Base-by-base conservation (phyloP, 2,329 filamentous ascomycete genomes). In the Aspergillus sp. region DNA sequence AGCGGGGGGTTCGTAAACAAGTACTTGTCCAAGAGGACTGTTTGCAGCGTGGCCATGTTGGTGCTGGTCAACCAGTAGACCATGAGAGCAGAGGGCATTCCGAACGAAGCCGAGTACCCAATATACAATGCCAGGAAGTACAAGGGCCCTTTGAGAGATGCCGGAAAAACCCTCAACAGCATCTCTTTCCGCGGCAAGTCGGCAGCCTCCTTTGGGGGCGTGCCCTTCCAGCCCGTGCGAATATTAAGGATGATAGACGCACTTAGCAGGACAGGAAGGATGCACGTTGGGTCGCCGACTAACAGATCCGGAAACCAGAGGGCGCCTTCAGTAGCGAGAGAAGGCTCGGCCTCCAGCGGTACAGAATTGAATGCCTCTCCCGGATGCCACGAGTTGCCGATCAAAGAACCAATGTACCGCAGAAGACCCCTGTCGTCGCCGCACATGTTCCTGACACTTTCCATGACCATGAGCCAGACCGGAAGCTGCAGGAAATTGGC, bases 271-370 rank as follows among this genome's bases (percentile, higher is more conserved):
- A 66, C 58, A 0, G 73, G 71, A 2, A 78, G 57, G 2, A 61
- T 42, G 2, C 67, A 54, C 2, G 63, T 64, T 0, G 72, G 63
- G 43, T 80, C 75, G 6, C 70, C 56, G 0, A 62, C 46, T 4
- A 72, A 55, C 10, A 80, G 63, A 47, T 79, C 64, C 1, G 67
- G 63, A 35, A 78, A 77, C 75, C 75, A 80, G 2, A 75, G 57
- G 3, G 68, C 63, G n/a, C 75, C 75, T 54, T 77, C 75, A 5
- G 51, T 63, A 4, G 67, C 63, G 11, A 80, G 54, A 4, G 66
- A 63, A 3, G 67, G 64, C 41, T 75, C 69, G 19, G 68, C 27
- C 3, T 47, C 37, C 7, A 49, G 27, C 34, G 44, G 45, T 15
- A 59, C 37, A 24, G 52, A 32, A 8, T 39, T 34, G 27, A 43